Evolutionary conservation across 202 grass and related monocot species (phyloP).

Genomic region (Setaria viridis): DNA sequence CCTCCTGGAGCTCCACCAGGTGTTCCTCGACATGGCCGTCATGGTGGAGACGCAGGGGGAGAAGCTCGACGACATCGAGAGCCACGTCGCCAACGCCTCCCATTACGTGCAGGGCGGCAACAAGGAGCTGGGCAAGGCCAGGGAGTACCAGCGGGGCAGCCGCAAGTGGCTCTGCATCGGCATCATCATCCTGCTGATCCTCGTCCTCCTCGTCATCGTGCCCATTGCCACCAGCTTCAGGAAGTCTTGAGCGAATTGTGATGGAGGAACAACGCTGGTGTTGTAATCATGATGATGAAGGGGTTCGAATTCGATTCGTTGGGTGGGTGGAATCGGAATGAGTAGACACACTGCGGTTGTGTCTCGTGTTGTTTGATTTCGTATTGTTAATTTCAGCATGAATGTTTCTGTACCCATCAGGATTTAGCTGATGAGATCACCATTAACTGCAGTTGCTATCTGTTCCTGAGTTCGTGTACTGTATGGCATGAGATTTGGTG

Average conservation of each 20-base stretch:
- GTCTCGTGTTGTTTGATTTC: conserved; percentile 47
- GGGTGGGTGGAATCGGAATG: not conserved
- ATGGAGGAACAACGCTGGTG: not conserved
- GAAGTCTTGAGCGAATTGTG: conserved; percentile 51
- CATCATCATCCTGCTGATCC: conserved; percentile 68
- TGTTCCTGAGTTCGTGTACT: not conserved
- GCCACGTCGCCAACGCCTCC: conserved; percentile 65
- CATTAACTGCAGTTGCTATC: conserved; percentile 13
- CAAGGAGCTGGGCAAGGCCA: conserved; percentile 75
- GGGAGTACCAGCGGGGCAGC: conserved; percentile 72
- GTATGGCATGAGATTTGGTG: not conserved
- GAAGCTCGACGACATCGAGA: conserved; percentile 76
- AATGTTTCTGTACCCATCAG: conserved; percentile 50
- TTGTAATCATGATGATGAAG: conserved; percentile 6
- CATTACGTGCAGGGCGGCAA: conserved; percentile 75
- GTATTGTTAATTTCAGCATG: conserved; percentile 29
- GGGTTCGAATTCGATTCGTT: conserved; percentile 1
- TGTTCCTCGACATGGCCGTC: conserved; percentile 96
- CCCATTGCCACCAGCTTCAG: conserved; percentile 76
- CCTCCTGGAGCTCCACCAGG: conserved; percentile 95
- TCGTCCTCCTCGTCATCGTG: conserved; percentile 72
- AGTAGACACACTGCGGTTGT: conserved; percentile 43
- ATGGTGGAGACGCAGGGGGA: conserved; percentile 89
- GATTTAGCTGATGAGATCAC: conserved; percentile 51
- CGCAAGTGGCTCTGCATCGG: conserved; percentile 85